Evolutionary conservation across 768 basidiomycete species (phyloP).

Genomic region (Mycena floridula): DNA sequence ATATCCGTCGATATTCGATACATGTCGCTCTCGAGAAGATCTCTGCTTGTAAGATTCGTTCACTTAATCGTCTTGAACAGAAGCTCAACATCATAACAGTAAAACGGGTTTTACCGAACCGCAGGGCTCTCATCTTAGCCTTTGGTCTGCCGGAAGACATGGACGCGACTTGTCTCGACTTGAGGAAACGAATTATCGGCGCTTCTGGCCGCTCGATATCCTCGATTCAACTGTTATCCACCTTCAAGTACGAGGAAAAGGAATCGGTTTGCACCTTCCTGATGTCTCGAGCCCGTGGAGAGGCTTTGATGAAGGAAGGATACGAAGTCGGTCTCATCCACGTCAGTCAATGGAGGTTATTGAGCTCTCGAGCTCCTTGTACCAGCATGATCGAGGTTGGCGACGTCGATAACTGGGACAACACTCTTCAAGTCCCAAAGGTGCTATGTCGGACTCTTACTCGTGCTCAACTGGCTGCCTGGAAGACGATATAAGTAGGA

Average conservation of each 20-base stretch:
- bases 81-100: background rate
- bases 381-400: background rate
- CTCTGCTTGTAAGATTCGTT: background rate
- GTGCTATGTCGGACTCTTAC: background rate
- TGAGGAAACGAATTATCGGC: background rate
- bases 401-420: background rate
- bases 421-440: background rate
- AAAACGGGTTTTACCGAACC: background rate
- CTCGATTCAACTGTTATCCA: background rate
- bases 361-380: background rate
- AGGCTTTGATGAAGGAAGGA: background rate
- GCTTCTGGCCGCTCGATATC: background rate
- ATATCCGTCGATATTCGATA: background rate
- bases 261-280: background rate
- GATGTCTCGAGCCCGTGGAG: background rate
- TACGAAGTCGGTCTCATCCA: background rate
- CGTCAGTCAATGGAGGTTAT: background rate
- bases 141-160: constrained; percentile 2
- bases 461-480: background rate
- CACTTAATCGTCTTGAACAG: background rate
- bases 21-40: background rate
- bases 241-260: background rate
- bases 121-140: constrained; percentile 1
- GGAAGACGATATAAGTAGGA: too few species aligned
- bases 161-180: constrained; percentile 15